A percentile compares a stretch with the other conserved stretches of the same genome.
phyloP scores from a whole-genome alignment of 2,329 filamentous ascomycete species.

The Aspergillus sp. region DNA sequence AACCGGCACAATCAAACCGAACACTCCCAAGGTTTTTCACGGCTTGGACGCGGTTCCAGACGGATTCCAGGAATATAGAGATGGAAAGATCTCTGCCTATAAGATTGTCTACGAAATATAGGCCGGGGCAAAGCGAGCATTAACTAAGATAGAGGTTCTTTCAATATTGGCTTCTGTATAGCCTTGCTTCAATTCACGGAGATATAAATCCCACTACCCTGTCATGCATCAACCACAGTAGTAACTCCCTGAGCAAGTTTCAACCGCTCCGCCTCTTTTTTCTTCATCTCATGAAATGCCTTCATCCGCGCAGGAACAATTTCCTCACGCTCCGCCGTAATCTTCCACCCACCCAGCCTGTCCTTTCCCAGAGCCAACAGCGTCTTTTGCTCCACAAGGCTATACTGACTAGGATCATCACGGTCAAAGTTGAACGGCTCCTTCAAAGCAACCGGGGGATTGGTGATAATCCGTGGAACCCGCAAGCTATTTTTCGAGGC shows the following conservation, averaged over 20 bases:
- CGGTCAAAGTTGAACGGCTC: slow-evolving; percentile 54
- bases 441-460: slow-evolving; percentile 53
- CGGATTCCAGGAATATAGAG: slow-evolving; percentile 41
- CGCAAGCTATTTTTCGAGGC: slow-evolving; percentile 52
- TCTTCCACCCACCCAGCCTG: slow-evolving; percentile 50
- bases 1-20: slow-evolving; percentile 37
- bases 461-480: slow-evolving; percentile 54
- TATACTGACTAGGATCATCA: slow-evolving; percentile 46
- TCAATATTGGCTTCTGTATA: too few species aligned
- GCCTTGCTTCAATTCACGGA: too few species aligned
- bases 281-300: slow-evolving; percentile 10
- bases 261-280: slow-evolving; percentile 14
- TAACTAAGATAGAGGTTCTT: not conserved
- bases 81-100: slow-evolving; percentile 40
- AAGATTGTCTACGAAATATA: slow-evolving; percentile 40
- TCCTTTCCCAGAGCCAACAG: slow-evolving; percentile 48
- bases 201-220: too few species aligned
- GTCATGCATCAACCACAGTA: too few species aligned
- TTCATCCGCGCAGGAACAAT: slow-evolving; percentile 12
- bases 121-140: not conserved
- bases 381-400: slow-evolving; percentile 55
- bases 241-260: not conserved
- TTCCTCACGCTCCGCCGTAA: slow-evolving; percentile 43
- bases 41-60: slow-evolving; percentile 34
- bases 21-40: slow-evolving; percentile 27